Evolutionary conservation across 2,329 filamentous ascomycete genomes (phyloP), one percentile per base, ranked within the genome.

Genomic region (Penicillium polonicum): DNA sequence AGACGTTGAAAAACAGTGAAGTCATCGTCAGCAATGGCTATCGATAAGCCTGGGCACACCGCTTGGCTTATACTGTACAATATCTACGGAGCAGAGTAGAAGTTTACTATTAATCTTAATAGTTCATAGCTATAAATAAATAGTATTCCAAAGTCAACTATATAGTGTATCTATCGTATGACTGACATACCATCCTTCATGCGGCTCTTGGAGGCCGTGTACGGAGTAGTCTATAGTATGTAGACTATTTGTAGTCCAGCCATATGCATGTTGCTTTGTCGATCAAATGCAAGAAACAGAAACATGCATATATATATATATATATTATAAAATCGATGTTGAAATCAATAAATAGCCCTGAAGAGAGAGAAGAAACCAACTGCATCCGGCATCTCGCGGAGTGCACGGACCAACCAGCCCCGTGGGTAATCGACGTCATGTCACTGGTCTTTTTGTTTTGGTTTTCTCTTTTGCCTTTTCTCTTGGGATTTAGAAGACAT

Each of bases 361-460:
- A 5, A 31, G 48, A 50, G 5, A 35, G 6, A 35, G 15, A 35
- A 15, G 15, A 41, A 44, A 51, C 12, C 4, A 33, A 23, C 50
- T n/a, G 50, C 31, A 36, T 56, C 59, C 66, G 64, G 65, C 56
- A 65, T 53, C 49, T 58, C 52, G 52, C 67, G 67, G 66, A 67
- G 59, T 13, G 27, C 45, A 23, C 19, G 39, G 31, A 48, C 38
- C 21, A 39, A 36, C 51, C 54, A 63, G 65, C 60, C 57, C 64
- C 39, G 21, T 52, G 44, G 42, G 42, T 57, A 60, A 62, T 61
- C 62, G 58, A 66, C 62, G 65, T 66, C 63, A 66, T 62, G 57
- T 33, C 31, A 33, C 31, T 33, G 31, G 52, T 35, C 31, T 23
- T 15, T 33, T 33, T 33, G 12, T 13, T 33, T 33, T 48, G 27